Conservation (phyloP, 495 filamentous ascomycete species). For the Tuber aestivum region DNA sequence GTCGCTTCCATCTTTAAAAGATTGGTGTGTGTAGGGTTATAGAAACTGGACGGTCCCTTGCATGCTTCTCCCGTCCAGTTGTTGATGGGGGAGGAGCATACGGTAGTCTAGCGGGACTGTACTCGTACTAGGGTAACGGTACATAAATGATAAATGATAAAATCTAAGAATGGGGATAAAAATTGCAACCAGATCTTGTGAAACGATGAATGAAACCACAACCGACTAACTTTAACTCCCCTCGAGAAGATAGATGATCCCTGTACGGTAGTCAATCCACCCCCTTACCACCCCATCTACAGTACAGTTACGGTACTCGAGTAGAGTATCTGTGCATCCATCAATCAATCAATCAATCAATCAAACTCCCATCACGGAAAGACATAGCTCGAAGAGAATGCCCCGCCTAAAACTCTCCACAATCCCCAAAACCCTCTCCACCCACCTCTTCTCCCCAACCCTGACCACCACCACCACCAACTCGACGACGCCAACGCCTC, state of each 20-base stretch:
- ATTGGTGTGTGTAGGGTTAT: neutral
- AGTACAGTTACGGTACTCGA: too few relatives aligned
- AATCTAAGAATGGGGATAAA: too few relatives aligned
- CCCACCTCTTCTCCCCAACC: conserved; percentile 31
- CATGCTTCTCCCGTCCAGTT: neutral
- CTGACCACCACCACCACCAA: conserved; percentile 15
- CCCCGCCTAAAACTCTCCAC: conserved; percentile 24
- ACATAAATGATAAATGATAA: too few relatives aligned
- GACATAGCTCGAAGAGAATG: too few relatives aligned
- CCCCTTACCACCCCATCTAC: too few relatives aligned
- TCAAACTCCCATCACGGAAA: too few relatives aligned
- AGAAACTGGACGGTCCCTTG: neutral
- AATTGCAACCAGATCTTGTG: neutral
- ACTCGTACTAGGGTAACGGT: too few relatives aligned
- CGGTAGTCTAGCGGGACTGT: too few relatives aligned
- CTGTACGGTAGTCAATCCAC: too few relatives aligned
- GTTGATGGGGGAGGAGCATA: too few relatives aligned
- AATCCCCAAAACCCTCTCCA: conserved; percentile 23
- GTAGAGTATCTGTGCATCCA: too few relatives aligned
- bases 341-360: conserved; percentile 2
- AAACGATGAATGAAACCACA: neutral
- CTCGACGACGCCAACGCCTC: neutral
- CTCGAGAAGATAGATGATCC: too few relatives aligned
- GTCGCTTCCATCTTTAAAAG: neutral
- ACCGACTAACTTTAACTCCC: neutral